Base-by-base conservation (phyloP, 352 stramenopile genomes). In the Pythium monospermum region DNA sequence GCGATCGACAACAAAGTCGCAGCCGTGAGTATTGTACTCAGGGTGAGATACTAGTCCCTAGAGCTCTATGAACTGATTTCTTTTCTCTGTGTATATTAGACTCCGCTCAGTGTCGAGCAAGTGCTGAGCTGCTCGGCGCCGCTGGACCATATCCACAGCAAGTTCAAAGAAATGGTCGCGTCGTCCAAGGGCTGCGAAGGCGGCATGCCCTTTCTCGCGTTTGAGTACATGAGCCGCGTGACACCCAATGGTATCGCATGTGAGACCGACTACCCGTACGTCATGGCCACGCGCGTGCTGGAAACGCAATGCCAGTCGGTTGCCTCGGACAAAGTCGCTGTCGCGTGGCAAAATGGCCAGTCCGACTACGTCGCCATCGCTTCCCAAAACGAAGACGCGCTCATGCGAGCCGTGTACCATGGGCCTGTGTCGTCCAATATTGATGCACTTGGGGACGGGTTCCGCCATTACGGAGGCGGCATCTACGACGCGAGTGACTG, bases 131-230 rank as follows among this genome's bases (percentile, higher is more conserved):
- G 83, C 59, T 92, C 83, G 31, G 58, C 69, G 0, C 51, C 62
- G 16, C 57, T 94, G 30, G 79, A 90, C 61, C 80, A 90, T 49
- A 71, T 94, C 49, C 66, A 49, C n/a, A 87, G 74, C 59, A 83
- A 84, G 52, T 92, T 82, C 22, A 22, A 49, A 3, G 69, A 84
- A 28, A 91, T 94, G 75, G 71, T 71, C 6, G 83, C 78, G 26
- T 94, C 83, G 15, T 90, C 83, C 7, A 63, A 85, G 12, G 82
- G 87, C 26, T 96, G 87, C 62, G 69, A 87, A 18, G 87, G 87
- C 32, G 87, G 87, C 18, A 93, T 96, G 74, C 82, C 87, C 8
- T 95, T 91, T 63, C 80, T 96, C 28, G 91, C 85, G 11, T 96
- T 89, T 64, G 68, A 90, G 59, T 96, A 96, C 54, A 69, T 96